Conservation (phyloP, 805 yeast genomes). For the Cyberlindnera mrakii region DNA sequence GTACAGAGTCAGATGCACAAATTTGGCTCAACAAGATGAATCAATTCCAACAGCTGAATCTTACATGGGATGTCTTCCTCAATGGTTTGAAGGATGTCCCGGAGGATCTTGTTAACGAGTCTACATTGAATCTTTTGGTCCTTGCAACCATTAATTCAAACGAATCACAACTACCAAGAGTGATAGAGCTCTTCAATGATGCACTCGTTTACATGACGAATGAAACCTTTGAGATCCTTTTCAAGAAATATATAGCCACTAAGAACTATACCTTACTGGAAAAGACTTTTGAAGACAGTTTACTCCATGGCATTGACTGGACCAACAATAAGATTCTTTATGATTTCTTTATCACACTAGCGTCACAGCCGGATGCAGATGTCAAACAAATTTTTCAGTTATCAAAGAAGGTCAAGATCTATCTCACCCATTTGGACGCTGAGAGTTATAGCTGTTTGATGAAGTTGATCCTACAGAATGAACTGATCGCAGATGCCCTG, state of each 20-base stretch:
- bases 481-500: slow-evolving; percentile 34
- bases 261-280: slow-evolving; percentile 9
- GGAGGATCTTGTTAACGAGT: neutral
- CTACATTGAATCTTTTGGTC: slow-evolving; percentile 1
- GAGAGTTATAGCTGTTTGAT: slow-evolving; percentile 34
- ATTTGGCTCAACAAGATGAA: neutral
- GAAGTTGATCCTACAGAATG: slow-evolving; percentile 28
- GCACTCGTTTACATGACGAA: slow-evolving; percentile 2
- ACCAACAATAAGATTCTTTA: slow-evolving; percentile 20
- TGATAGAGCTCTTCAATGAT: slow-evolving; percentile 3
- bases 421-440: slow-evolving; percentile 31
- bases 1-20: neutral
- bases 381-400: slow-evolving; percentile 25
- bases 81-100: slow-evolving; percentile 1
- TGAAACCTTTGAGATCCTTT: slow-evolving; percentile 8
- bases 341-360: slow-evolving; percentile 24
- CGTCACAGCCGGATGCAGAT: slow-evolving; percentile 22
- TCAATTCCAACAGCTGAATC: neutral
- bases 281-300: slow-evolving; percentile 28
- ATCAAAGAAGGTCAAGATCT: slow-evolving; percentile 38
- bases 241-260: slow-evolving; percentile 8
- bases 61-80: slow-evolving; percentile 1
- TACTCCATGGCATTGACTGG: slow-evolving; percentile 40
- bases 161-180: slow-evolving; percentile 1
- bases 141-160: slow-evolving; percentile 5